A percentile compares a stretch with the other conserved stretches of the same genome.
These are phyloP conservation scores for Aspergillus japonicus DNA, from an alignment of 2,329 filamentous ascomycete species.

Conservation along the genomic window DNA sequence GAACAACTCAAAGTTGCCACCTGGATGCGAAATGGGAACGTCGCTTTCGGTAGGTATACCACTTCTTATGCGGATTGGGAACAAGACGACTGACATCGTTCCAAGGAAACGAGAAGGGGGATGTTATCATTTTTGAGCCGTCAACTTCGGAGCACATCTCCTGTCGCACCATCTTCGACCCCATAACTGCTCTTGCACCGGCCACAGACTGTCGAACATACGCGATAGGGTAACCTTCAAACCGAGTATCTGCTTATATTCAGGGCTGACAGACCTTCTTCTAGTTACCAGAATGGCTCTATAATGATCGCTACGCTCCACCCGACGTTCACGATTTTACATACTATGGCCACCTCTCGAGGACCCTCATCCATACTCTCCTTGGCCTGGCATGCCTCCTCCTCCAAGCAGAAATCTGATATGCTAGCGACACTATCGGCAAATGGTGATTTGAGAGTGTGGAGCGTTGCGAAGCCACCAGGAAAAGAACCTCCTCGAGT, in stretches of 20 bases:
- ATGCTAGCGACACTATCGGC: conserved; percentile 93
- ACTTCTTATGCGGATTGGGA: conserved; percentile 9
- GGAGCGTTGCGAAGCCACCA: conserved; percentile 86
- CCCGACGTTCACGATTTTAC: conserved; percentile 88
- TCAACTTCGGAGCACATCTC: conserved; percentile 90
- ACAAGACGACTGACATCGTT: conserved; percentile 1
- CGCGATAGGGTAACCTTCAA: conserved; percentile 75
- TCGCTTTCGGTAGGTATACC: conserved; percentile 77
- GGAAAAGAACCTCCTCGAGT: conserved; percentile 76
- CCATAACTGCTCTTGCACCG: conserved; percentile 89
- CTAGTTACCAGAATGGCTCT: conserved; percentile 90
- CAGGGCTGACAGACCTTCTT: conserved; percentile 6
- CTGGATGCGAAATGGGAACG: conserved; percentile 97
- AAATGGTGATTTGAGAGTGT: conserved; percentile 89
- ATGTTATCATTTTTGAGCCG: conserved; percentile 91
- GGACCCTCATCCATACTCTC: conserved; percentile 83
- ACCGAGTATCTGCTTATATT: conserved; percentile 4
- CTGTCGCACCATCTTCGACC: conserved; percentile 86
- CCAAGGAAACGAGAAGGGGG: conserved; percentile 84
- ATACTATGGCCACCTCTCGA: conserved; percentile 82
- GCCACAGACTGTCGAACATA: conserved; percentile 89
- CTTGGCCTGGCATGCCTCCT: conserved; percentile 93
- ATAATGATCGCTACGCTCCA: conserved; percentile 86
- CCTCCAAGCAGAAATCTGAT: conserved; percentile 91
- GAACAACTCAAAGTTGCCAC: conserved; percentile 79